Evolutionary conservation across 495 filamentous ascomycete species (phyloP).

Genomic region (Podospora didyma): DNA sequence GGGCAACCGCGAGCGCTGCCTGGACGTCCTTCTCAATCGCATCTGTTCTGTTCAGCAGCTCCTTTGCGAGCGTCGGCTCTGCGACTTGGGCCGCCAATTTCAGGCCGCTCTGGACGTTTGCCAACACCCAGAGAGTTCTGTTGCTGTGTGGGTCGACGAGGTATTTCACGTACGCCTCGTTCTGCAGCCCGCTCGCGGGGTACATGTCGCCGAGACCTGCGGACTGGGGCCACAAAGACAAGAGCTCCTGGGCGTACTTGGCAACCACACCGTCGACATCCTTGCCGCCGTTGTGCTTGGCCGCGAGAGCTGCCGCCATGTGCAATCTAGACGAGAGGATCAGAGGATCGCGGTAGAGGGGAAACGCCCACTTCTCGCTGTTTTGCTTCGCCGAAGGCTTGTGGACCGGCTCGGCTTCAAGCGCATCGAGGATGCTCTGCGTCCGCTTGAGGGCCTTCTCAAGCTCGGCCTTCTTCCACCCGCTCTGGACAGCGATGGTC

Average conservation of each 20-base stretch:
- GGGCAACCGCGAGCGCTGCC: no score
- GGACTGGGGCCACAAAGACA: constrained; percentile 33
- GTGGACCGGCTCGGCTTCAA: constrained; percentile 47
- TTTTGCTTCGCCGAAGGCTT: constrained; percentile 8
- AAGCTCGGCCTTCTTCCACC: constrained; percentile 31
- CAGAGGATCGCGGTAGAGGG: constrained; percentile 36
- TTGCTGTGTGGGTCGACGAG: constrained; percentile 17
- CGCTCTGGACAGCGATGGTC: background rate
- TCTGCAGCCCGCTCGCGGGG: constrained; percentile 18
- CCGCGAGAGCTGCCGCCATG: constrained; percentile 31
- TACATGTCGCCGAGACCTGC: constrained; percentile 30
- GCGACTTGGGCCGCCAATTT: constrained; percentile 33
- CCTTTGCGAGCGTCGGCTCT: constrained; percentile 27
- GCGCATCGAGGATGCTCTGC: constrained; percentile 45
- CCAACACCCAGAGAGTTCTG: no score
- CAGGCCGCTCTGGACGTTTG: constrained; percentile 36
- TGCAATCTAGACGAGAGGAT: constrained; percentile 34
- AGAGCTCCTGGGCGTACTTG: constrained; percentile 32
- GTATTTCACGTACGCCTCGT: constrained; percentile 20
- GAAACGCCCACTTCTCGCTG: background rate
- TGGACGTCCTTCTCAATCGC: no score
- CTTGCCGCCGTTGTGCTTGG: constrained; percentile 18
- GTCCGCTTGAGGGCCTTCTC: constrained; percentile 38
- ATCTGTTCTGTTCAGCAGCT: constrained; percentile 25
- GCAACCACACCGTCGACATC: constrained; percentile 24